phyloP scores from a whole-genome alignment of 805 yeast genomes.

The Limtongia smithiae region DNA sequence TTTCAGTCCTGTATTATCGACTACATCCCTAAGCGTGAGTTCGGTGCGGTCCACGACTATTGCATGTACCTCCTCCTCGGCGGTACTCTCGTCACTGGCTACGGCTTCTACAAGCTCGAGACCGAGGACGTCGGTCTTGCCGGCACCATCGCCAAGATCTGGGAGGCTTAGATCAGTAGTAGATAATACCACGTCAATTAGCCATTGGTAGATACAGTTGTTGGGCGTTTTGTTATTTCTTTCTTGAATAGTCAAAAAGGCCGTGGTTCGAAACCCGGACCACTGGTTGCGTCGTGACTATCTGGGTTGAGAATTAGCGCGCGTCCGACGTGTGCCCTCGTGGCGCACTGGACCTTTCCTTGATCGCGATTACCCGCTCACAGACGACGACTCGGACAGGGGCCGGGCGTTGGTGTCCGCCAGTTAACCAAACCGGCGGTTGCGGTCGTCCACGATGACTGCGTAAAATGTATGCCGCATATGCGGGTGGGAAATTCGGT shows the following conservation, averaged over 20 bases:
- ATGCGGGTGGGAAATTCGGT: conserved; percentile 32
- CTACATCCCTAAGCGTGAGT: conserved; percentile 83
- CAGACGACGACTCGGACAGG: too few relatives aligned
- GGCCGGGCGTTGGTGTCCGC: not conserved
- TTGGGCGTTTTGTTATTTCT: not conserved
- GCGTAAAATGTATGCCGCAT: conserved; percentile 5
- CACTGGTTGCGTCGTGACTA: not conserved
- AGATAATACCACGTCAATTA: not conserved
- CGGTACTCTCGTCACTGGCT: conserved; percentile 67
- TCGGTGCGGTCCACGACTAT: conserved; percentile 67
- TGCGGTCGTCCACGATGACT: not conserved
- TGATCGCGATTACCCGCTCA: conserved; percentile 25
- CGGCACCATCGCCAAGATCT: conserved; percentile 58
- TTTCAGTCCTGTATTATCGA: conserved; percentile 88
- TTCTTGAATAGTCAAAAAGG: not conserved
- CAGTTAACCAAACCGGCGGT: not conserved
- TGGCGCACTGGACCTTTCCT: conserved; percentile 22
- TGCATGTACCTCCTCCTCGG: conserved; percentile 65
- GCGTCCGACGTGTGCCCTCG: not conserved
- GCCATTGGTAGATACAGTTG: too few relatives aligned
- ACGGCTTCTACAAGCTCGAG: conserved; percentile 74
- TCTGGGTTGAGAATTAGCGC: too few relatives aligned
- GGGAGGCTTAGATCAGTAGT: conserved; percentile 46
- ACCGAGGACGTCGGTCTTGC: conserved; percentile 76
- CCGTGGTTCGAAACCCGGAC: conserved; percentile 1